These are phyloP conservation scores for Acacia crassicarpa DNA, from an alignment of 306 rosid genomes.

Conservation along the genomic window DNA sequence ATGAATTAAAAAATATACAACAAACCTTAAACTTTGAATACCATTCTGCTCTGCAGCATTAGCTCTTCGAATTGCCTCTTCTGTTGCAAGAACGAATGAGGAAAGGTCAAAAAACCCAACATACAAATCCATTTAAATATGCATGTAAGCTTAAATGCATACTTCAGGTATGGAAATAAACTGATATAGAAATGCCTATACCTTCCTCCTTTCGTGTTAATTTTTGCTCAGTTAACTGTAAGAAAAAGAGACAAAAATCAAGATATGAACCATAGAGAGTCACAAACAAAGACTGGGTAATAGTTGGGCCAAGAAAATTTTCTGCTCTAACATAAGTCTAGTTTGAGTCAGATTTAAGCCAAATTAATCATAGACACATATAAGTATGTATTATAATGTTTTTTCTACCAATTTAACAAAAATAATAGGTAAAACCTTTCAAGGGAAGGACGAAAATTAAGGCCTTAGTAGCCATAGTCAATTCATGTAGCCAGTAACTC, in stretches of 20 bases:
- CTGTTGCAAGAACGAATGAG: constrained; percentile 52
- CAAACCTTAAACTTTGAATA: constrained; percentile 59
- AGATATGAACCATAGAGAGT: not conserved
- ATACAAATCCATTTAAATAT: constrained; percentile 10
- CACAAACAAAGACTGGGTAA: not conserved
- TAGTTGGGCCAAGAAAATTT: not conserved
- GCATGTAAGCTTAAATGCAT: not conserved
- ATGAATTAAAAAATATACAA: constrained; percentile 11
- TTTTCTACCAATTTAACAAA: constrained; percentile 4
- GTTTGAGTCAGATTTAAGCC: not conserved
- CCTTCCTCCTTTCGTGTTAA: constrained; percentile 83
- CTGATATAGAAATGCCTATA: constrained; percentile 25
- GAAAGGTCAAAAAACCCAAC: constrained; percentile 28
- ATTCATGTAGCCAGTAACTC: constrained; percentile 19
- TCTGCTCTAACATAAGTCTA: not conserved
- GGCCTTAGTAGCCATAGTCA: not conserved
- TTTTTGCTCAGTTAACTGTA: constrained; percentile 72
- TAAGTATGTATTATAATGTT: too few species aligned
- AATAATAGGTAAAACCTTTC: not conserved
- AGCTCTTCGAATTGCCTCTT: constrained; percentile 81
- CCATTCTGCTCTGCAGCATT: constrained; percentile 64
- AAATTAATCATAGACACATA: not conserved
- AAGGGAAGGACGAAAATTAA: not conserved
- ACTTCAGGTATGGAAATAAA: constrained; percentile 6
- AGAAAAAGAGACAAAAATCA: constrained; percentile 11